Percentiles rank a stretch among this genome's conserved stretches.
Conservation (phyloP, 768 basidiomycete genomes). For the Tricholoma sp. region DNA sequence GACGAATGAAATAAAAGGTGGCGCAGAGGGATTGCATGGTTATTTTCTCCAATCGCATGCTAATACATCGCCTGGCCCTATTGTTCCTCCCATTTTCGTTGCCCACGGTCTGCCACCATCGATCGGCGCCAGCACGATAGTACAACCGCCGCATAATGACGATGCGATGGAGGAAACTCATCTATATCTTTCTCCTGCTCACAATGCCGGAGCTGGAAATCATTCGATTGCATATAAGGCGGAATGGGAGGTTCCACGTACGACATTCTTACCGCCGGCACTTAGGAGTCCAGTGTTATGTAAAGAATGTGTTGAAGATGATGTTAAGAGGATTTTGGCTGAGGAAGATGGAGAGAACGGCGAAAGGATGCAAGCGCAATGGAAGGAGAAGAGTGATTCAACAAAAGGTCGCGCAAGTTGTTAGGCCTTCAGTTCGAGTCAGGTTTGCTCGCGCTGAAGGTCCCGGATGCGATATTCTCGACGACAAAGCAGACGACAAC, state of each 20-base stretch:
- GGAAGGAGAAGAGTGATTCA: slow-evolving; percentile 11
- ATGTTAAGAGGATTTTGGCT: slow-evolving; percentile 16
- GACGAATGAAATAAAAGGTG: neutral
- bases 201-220: neutral
- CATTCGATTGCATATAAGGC: neutral
- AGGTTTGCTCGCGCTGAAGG: neutral
- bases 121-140: neutral
- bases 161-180: neutral
- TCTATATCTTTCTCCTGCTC: neutral
- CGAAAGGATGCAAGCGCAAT: slow-evolving; percentile 10
- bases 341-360: slow-evolving; percentile 23
- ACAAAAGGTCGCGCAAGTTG: neutral
- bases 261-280: neutral
- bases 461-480: neutral
- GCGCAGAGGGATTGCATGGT: neutral
- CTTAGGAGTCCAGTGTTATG: slow-evolving; percentile 25
- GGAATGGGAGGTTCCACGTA: slow-evolving; percentile 10
- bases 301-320: slow-evolving; percentile 29
- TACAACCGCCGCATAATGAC: neutral
- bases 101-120: neutral
- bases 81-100: neutral
- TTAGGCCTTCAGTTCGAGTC: neutral
- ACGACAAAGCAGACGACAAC: neutral
- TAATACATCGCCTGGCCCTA: neutral
- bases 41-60: neutral